These are phyloP conservation scores for Pythium volutum DNA, from an alignment of 352 stramenopile species.

Conservation along the genomic window DNA sequence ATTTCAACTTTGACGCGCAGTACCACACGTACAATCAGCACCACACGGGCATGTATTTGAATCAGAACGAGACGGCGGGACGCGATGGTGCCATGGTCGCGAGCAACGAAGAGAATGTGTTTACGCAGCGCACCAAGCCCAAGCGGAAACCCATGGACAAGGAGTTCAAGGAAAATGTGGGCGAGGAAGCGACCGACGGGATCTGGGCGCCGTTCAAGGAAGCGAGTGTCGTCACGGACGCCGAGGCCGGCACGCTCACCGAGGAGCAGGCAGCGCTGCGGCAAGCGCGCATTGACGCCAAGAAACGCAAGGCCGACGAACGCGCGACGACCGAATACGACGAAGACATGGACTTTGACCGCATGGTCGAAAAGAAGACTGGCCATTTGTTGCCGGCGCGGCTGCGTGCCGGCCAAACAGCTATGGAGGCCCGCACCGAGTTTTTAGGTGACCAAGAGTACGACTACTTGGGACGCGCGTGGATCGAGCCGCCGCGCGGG, in stretches of 20 bases:
- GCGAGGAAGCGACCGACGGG: conserved; percentile 37
- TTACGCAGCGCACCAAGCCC: conserved; percentile 17
- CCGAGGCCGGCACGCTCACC: conserved; percentile 45
- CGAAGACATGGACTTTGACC: conserved; percentile 84
- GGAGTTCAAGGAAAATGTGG: conserved; percentile 37
- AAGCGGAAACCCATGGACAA: conserved; percentile 16
- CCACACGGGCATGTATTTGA: conserved; percentile 22
- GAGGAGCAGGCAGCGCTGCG: conserved; percentile 51
- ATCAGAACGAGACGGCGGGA: background rate
- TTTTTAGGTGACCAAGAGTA: conserved; percentile 92
- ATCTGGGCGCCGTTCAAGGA: conserved; percentile 69
- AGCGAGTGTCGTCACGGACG: conserved; percentile 45
- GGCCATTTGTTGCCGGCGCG: conserved; percentile 66
- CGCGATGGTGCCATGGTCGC: background rate
- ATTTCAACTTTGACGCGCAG: conserved; percentile 78
- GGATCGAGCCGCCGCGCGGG: conserved; percentile 87
- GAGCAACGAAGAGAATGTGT: conserved; percentile 21
- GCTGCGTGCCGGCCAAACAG: conserved; percentile 59
- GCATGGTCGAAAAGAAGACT: conserved; percentile 87
- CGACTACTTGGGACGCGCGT: conserved; percentile 96
- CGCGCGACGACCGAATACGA: conserved; percentile 43
- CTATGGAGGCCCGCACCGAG: conserved; percentile 54
- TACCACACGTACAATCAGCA: conserved; percentile 78
- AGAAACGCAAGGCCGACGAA: conserved; percentile 49
- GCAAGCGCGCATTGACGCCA: conserved; percentile 52